Evolutionary conservation across 768 basidiomycete genomes (phyloP), one percentile per base, ranked within the genome.

Genomic region (Lactarius sanguifluus): DNA sequence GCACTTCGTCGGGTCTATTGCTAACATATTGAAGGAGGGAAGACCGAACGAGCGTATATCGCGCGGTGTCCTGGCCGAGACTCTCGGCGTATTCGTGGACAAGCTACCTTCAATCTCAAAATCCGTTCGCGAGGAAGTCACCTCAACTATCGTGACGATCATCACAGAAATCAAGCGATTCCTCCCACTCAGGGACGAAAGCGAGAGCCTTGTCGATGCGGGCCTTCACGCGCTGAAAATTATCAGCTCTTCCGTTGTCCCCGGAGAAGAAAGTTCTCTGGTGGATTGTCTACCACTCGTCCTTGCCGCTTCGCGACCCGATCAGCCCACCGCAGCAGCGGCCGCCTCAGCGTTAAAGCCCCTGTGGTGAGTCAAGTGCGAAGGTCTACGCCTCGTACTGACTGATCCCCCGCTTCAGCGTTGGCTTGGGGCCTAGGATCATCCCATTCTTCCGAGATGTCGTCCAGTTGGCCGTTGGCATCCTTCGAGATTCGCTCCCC

Each of bases 371-470:
- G 84, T 81, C 63, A 16, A 30, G 18, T 52, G 18, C 28, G 18
- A 56, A 43, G 28, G 64, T 55, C 61, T 45, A 71, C 52, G 73
- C 61, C 38, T 40, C 43, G 63, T 45, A 38, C 43, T 64, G 34
- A 64, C 36, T 59, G 25, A 59, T 38, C 1, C 4, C 2, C 28
- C 23, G 55, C 41, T 55, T 18, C 71, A 96, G 94, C 23, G 75
- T 81, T 23, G 86, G 88, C 56, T 83, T 98, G 25, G 94, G 92
- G 0, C 93, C 96, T 13, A 88, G 96, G 0, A 81, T 94, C 59
- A 94, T 99, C 59, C 94, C 96, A 5, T 83, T 86, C 76, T 89
- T 97, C 77, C 85, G 85, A 61, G 82, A 86, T 16, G 84, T 96
- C 56, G 82, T 91, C 18, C 76, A 85, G 5, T 81, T 86, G 61